phyloP scores from a whole-genome alignment of 345 rosid genomes.

The Bretschneidera sinensis region DNA sequence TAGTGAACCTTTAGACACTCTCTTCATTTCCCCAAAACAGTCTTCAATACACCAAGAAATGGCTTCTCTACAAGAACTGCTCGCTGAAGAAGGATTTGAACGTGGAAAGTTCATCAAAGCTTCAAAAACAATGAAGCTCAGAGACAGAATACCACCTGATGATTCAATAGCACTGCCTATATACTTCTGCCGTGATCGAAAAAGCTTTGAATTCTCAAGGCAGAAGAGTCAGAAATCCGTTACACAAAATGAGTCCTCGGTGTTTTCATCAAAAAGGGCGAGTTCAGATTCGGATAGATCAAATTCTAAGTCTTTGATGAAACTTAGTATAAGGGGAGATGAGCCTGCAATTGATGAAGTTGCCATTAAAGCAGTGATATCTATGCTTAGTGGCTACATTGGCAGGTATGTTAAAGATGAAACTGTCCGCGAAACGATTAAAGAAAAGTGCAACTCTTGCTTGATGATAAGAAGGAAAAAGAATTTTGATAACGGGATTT shows the following conservation, averaged over 20 bases:
- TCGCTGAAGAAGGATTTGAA: slow-evolving; percentile 40
- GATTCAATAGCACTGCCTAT: slow-evolving; percentile 25
- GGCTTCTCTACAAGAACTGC: slow-evolving; percentile 44
- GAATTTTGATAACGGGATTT: slow-evolving; percentile 20
- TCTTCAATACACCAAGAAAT: slow-evolving; percentile 1
- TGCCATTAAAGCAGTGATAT: slow-evolving; percentile 42
- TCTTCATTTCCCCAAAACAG: too few species aligned
- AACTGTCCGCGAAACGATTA: slow-evolving; percentile 31
- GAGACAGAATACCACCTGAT: background rate
- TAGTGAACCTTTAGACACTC: too few species aligned
- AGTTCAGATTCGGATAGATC: slow-evolving; percentile 20
- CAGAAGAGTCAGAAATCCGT: slow-evolving; percentile 14
- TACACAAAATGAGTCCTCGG: slow-evolving; percentile 16
- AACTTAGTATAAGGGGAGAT: slow-evolving; percentile 12
- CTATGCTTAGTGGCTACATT: slow-evolving; percentile 48
- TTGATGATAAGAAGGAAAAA: slow-evolving; percentile 19
- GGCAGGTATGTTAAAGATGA: slow-evolving; percentile 45
- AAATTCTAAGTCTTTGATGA: slow-evolving; percentile 7
- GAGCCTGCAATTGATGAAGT: slow-evolving; percentile 45
- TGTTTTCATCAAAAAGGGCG: slow-evolving; percentile 22
- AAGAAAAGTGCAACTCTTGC: slow-evolving; percentile 37
- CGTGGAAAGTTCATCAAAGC: slow-evolving; percentile 12
- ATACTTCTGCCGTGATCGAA: slow-evolving; percentile 37
- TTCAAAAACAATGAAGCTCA: slow-evolving; percentile 8
- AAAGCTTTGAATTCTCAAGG: slow-evolving; percentile 13